A percentile compares a stretch with the other conserved stretches of the same genome.
Evolutionary conservation across 805 yeast species (phyloP).

Genomic region (Clavispora asparagi): DNA sequence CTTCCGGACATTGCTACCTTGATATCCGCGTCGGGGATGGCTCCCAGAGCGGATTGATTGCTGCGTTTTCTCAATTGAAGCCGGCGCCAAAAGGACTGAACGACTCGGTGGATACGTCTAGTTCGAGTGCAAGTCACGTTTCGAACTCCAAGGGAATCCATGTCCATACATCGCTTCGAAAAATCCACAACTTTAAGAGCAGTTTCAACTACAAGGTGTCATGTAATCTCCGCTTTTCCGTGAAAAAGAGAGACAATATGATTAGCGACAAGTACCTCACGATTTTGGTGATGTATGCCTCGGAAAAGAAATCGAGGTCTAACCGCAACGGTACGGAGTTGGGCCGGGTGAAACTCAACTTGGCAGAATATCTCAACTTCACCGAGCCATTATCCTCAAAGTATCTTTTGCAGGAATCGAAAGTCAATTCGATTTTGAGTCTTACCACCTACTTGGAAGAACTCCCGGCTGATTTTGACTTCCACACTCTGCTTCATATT

Average conservation of each 20-base stretch:
- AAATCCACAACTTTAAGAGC: slow-evolving; percentile 37
- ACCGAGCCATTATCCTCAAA: slow-evolving; percentile 49
- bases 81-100: slow-evolving; percentile 4
- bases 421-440: slow-evolving; percentile 75
- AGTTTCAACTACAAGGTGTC: slow-evolving; percentile 29
- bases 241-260: slow-evolving; percentile 33
- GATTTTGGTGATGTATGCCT: slow-evolving; percentile 32
- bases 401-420: slow-evolving; percentile 70
- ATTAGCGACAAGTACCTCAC: slow-evolving; percentile 40
- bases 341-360: slow-evolving; percentile 63
- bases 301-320: slow-evolving; percentile 19
- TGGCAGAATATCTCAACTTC: slow-evolving; percentile 65
- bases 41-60: slow-evolving; percentile 11
- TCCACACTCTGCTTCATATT: slow-evolving; percentile 38
- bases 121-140: background rate
- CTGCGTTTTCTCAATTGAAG: slow-evolving; percentile 9
- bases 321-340: slow-evolving; percentile 32
- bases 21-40: slow-evolving; percentile 59
- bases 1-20: slow-evolving; percentile 61
- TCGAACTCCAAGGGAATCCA: slow-evolving; percentile 19
- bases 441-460: slow-evolving; percentile 51
- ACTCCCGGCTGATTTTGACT: slow-evolving; percentile 32
- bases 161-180: slow-evolving; percentile 25
- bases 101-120: background rate
- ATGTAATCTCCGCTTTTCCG: slow-evolving; percentile 36